Evolutionary conservation across 768 basidiomycete genomes (phyloP), one percentile per base, ranked within the genome.

Genomic region (Tulasnella calospora): DNA sequence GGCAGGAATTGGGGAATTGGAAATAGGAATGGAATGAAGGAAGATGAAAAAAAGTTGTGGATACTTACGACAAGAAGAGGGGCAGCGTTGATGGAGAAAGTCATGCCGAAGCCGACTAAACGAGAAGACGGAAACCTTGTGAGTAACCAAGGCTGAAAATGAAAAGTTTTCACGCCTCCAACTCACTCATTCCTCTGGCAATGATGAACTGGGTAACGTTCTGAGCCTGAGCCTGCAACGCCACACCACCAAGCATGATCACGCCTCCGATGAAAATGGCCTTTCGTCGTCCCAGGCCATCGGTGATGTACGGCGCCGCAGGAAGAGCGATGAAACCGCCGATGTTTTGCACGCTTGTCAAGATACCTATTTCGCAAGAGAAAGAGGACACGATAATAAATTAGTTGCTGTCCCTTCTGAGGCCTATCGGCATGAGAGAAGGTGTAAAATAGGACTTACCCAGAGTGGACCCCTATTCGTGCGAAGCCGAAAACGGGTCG

Each of bases 201-300:
- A 85, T 88, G 78, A 91, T 88, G 80, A 92, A 89, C 82, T 88
- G 86, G 5, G 83, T 81, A 23, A 90, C 85, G 51, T 81, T 87
- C 67, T 80, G 84, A 0, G 90, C 84, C 30, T 87, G 83, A 27
- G 88, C 83, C 81, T 92, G 91, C 19, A 89, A 79, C 1, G 86
- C 88, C 41, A 91, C 89, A 6, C 92, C 92, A 33, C 87, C 87
- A 13, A 92, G 84, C 90, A 92, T 91, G 81, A 92, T 84, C 36
- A 88, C n/a, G 17, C 89, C 88, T 19, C 92, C 92, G 46, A 89
- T 82, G 81, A 91, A 88, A 70, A 93, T 82, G 10, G 89, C 87
- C 13, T 85, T 84, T 41, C 90, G 86, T 76, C 92, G 89, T 30
- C 92, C 92, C 35, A 90, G 83, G 19, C 83, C 82, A 81, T 94